These are phyloP conservation scores for Phytophthora melonis DNA, from an alignment of 352 stramenopile genomes.

Conservation along the genomic window DNA sequence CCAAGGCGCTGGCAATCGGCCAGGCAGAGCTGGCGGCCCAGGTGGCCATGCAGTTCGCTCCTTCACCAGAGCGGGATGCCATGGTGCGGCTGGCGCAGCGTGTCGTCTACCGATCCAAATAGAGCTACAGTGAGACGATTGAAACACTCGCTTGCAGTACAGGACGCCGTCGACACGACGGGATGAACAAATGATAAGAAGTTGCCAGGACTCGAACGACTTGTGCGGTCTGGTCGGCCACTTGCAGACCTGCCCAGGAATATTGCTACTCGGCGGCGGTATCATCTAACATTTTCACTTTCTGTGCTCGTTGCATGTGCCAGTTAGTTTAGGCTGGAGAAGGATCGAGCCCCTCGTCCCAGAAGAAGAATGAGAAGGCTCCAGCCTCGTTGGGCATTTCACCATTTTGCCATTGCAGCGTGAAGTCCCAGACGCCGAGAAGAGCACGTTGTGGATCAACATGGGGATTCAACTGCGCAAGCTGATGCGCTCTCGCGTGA, in stretches of 20 bases:
- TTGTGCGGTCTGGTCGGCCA: not conserved
- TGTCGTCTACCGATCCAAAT: constrained; percentile 91
- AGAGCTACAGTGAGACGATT: constrained; percentile 44
- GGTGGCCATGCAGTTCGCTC: constrained; percentile 87
- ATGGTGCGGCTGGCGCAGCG: constrained; percentile 88
- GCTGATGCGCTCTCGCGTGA: constrained; percentile 61
- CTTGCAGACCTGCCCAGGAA: not conserved
- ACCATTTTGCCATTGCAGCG: not conserved
- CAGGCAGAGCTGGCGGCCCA: constrained; percentile 97
- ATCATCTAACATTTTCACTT: not conserved
- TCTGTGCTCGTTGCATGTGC: constrained; percentile 25
- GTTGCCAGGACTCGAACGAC: constrained; percentile 16
- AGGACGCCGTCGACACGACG: constrained; percentile 15
- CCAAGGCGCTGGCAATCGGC: constrained; percentile 95
- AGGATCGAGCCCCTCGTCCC: constrained; percentile 2
- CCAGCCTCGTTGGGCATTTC: constrained; percentile 7
- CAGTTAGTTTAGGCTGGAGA: constrained; percentile 34
- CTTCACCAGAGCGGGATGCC: constrained; percentile 84
- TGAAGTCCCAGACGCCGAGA: not conserved
- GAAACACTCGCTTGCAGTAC: constrained; percentile 14
- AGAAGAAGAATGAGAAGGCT: not conserved
- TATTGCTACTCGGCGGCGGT: not conserved
- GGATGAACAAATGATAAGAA: constrained; percentile 37
- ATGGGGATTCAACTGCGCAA: constrained; percentile 74
- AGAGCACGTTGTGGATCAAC: not conserved